A percentile compares a stretch with the other conserved stretches of the same genome.
Conservation (phyloP, 768 basidiomycete species). For the Rickenella mellea region DNA sequence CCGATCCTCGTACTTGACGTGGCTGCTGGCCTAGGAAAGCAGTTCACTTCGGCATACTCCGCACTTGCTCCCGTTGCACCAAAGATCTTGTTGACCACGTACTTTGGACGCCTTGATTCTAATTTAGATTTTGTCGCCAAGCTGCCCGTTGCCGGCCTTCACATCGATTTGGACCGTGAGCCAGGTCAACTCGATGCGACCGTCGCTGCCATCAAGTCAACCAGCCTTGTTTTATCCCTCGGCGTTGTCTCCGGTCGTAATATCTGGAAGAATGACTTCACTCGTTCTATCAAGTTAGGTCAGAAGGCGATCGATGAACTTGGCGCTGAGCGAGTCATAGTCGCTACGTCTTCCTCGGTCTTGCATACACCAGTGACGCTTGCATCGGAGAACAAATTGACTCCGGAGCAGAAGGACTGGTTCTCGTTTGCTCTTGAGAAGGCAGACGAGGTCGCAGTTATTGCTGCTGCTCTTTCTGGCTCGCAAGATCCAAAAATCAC, state of each 20-base stretch:
- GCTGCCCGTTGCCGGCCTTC: conserved; percentile 87
- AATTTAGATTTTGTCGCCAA: conserved; percentile 84
- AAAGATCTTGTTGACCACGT: conserved; percentile 90
- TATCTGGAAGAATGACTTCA: conserved; percentile 98
- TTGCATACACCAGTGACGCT: conserved; percentile 97
- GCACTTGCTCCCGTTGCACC: conserved; percentile 77
- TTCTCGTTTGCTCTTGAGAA: conserved; percentile 98
- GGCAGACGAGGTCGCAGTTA: conserved; percentile 77
- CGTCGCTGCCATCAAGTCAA: conserved; percentile 74
- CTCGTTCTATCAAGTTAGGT: conserved; percentile 67
- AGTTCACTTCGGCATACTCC: conserved; percentile 74
- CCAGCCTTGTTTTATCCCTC: conserved; percentile 75
- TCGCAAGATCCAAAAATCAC: conserved; percentile 68
- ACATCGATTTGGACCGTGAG: conserved; percentile 94
- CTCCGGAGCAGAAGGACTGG: conserved; percentile 88
- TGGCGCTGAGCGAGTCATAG: conserved; percentile 80
- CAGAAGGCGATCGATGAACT: conserved; percentile 80
- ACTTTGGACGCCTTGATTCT: conserved; percentile 92
- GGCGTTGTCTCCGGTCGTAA: conserved; percentile 97
- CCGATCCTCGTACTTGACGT: conserved; percentile 90
- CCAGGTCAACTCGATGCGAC: conserved; percentile 81
- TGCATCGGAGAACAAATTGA: conserved; percentile 84
- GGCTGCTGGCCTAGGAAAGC: conserved; percentile 64
- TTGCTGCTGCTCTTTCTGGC: conserved; percentile 79
- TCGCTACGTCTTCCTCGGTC: conserved; percentile 95